Conservation (phyloP, 805 yeast genomes). For the Ogataea glucozyma region DNA sequence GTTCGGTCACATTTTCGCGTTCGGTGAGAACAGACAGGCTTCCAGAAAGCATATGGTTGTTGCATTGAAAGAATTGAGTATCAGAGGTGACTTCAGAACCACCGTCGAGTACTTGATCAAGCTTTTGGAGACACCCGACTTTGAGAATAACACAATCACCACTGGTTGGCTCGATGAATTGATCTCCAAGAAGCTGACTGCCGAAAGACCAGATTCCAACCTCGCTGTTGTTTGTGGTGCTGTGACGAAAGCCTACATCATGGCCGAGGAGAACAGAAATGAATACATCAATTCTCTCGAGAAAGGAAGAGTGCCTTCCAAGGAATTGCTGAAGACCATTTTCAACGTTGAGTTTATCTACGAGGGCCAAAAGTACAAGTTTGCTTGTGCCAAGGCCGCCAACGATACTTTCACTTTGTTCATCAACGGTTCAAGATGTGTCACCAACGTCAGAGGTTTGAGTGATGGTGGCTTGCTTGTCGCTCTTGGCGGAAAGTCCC, state of each 20-base stretch:
- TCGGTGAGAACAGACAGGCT: conserved; percentile 97
- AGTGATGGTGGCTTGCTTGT: conserved; percentile 93
- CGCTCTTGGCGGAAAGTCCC: conserved; percentile 89
- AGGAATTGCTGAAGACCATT: conserved; percentile 77
- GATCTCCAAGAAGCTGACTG: conserved; percentile 89
- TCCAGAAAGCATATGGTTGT: conserved; percentile 99
- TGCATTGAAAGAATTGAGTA: conserved; percentile 92
- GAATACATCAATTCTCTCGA: conserved; percentile 79
- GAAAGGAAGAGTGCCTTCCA: conserved; percentile 93
- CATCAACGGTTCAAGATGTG: conserved; percentile 89
- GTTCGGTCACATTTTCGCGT: conserved; percentile 98
- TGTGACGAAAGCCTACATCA: conserved; percentile 88
- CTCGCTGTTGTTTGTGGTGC: conserved; percentile 97
- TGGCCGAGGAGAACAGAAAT: conserved; percentile 65
- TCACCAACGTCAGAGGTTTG: conserved; percentile 82
- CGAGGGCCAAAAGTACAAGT: conserved; percentile 89
- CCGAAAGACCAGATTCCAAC: conserved; percentile 92
- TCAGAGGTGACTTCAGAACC: conserved; percentile 98
- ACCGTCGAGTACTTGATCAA: conserved; percentile 97
- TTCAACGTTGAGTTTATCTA: conserved; percentile 94
- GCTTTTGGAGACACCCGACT: conserved; percentile 92
- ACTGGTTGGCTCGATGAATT: conserved; percentile 99
- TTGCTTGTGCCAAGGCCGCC: conserved; percentile 93
- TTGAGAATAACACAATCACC: conserved; percentile 93
- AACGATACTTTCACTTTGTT: conserved; percentile 82